phyloP scores from a whole-genome alignment of 2,329 filamentous ascomycete genomes.

The Rutstroemia sp. region DNA sequence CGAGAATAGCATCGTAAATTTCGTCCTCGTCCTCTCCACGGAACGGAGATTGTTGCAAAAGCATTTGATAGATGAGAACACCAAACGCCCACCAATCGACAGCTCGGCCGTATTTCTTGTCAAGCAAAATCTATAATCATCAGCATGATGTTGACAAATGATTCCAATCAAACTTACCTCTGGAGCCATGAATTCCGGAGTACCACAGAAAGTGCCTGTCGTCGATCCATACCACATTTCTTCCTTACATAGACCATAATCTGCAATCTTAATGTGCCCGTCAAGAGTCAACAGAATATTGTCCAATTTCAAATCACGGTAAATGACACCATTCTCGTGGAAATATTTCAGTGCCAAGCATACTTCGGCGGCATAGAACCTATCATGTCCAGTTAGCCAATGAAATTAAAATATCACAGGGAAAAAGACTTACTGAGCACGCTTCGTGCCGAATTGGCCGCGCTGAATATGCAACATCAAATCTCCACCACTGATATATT shows the following conservation, averaged over 20 bases:
- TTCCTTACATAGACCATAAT: slow-evolving; percentile 98
- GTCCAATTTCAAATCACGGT: slow-evolving; percentile 73
- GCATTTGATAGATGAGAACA: slow-evolving; percentile 98
- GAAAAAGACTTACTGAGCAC: slow-evolving; percentile 68
- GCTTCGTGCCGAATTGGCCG: slow-evolving; percentile 89
- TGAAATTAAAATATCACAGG: slow-evolving; percentile 7
- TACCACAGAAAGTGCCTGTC: slow-evolving; percentile 97
- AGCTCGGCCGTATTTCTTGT: slow-evolving; percentile 96
- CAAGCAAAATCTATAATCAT: slow-evolving; percentile 68
- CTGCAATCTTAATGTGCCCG: slow-evolving; percentile 96
- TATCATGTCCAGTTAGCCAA: slow-evolving; percentile 30
- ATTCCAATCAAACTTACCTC: slow-evolving; percentile 53
- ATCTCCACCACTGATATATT: slow-evolving; percentile 97
- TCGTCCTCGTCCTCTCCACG: slow-evolving; percentile 98
- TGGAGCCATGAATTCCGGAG: slow-evolving; percentile 99
- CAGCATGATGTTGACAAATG: slow-evolving; percentile 22
- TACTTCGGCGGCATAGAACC: slow-evolving; percentile 96
- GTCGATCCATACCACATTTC: slow-evolving; percentile 99
- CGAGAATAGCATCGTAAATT: slow-evolving; percentile 97
- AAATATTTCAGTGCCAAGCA: slow-evolving; percentile 98
- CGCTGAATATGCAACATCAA: slow-evolving; percentile 98
- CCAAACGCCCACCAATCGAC: slow-evolving; percentile 99
- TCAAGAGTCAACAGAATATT: slow-evolving; percentile 92
- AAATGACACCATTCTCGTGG: slow-evolving; percentile 98
- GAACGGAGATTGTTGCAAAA: slow-evolving; percentile 97